Evolutionary conservation across 495 filamentous ascomycete genomes (phyloP).

Genomic region (Usnea hakonensis): DNA sequence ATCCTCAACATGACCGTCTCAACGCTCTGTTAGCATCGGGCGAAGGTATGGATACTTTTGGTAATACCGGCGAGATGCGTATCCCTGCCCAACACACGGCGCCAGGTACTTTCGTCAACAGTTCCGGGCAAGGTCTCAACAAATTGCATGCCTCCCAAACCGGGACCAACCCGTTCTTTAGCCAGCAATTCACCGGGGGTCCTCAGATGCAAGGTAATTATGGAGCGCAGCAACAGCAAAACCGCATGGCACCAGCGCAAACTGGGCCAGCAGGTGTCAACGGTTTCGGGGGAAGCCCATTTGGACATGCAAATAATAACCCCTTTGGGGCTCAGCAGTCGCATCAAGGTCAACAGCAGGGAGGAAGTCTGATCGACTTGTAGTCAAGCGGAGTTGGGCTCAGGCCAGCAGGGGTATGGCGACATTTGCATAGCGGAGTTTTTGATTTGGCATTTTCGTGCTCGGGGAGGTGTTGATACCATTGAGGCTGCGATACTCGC

Average conservation of each 20-base stretch:
- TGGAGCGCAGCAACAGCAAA: conserved; percentile 27
- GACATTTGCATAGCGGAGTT: not conserved
- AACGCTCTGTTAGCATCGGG: conserved; percentile 82
- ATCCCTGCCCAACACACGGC: conserved; percentile 97
- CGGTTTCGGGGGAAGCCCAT: conserved; percentile 39
- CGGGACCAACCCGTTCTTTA: conserved; percentile 87
- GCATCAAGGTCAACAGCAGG: conserved; percentile 58
- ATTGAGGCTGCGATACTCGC: not conserved
- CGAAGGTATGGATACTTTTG: conserved; percentile 94
- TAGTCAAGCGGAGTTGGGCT: conserved; percentile 35
- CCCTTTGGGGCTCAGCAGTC: conserved; percentile 59
- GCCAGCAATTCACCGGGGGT: conserved; percentile 71
- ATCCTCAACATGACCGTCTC: conserved; percentile 76
- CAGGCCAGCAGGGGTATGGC: not conserved
- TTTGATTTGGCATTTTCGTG: not conserved
- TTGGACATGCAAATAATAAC: conserved; percentile 50
- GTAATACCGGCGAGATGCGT: conserved; percentile 87
- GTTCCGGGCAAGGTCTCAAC: conserved; percentile 68
- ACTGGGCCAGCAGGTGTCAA: conserved; percentile 62
- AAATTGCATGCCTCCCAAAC: conserved; percentile 64
- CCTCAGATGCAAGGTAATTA: conserved; percentile 48
- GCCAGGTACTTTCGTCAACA: conserved; percentile 94
- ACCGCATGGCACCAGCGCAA: conserved; percentile 59
- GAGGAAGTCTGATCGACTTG: conserved; percentile 87
- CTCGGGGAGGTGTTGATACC: not conserved